Conservation (phyloP, 2,329 filamentous ascomycete species). For the Penicillium sclerotigenum region DNA sequence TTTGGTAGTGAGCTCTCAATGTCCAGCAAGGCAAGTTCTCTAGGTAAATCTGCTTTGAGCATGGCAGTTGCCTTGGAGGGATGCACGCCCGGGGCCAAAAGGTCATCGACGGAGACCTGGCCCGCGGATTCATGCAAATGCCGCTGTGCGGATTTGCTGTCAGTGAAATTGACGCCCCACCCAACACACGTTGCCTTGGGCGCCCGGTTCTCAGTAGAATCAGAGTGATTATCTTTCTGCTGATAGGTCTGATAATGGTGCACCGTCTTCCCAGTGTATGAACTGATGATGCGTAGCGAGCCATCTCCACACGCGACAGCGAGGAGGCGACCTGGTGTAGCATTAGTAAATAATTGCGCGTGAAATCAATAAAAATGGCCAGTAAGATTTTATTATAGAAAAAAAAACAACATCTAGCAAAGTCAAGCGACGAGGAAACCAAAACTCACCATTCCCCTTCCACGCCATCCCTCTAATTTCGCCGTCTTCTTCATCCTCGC, state of each 20-base stretch:
- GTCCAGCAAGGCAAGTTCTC: slow-evolving; percentile 70
- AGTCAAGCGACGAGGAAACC: slow-evolving; percentile 1
- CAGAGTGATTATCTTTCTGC: slow-evolving; percentile 9
- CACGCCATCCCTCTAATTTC: slow-evolving; percentile 53
- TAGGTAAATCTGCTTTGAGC: slow-evolving; percentile 60
- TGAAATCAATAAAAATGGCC: neutral
- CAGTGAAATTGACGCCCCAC: slow-evolving; percentile 56
- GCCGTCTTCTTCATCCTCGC: slow-evolving; percentile 42
- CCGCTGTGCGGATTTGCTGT: slow-evolving; percentile 45
- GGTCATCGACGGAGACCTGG: slow-evolving; percentile 41
- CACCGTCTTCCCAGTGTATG: slow-evolving; percentile 77
- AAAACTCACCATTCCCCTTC: slow-evolving; percentile 63
- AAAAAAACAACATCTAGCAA: neutral
- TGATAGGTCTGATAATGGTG: slow-evolving; percentile 58
- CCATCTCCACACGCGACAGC: slow-evolving; percentile 83
- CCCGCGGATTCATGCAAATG: slow-evolving; percentile 37
- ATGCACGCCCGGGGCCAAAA: slow-evolving; percentile 40
- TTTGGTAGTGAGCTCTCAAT: slow-evolving; percentile 73
- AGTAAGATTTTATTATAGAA: neutral
- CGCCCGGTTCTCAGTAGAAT: neutral
- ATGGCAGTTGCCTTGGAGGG: slow-evolving; percentile 36
- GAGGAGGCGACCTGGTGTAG: slow-evolving; percentile 57
- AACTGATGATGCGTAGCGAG: slow-evolving; percentile 69
- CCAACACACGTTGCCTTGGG: slow-evolving; percentile 48
- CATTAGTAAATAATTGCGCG: neutral